Evolutionary conservation across 2,329 filamentous ascomycete species (phyloP).

Genomic region (Sporothrix pallida): DNA sequence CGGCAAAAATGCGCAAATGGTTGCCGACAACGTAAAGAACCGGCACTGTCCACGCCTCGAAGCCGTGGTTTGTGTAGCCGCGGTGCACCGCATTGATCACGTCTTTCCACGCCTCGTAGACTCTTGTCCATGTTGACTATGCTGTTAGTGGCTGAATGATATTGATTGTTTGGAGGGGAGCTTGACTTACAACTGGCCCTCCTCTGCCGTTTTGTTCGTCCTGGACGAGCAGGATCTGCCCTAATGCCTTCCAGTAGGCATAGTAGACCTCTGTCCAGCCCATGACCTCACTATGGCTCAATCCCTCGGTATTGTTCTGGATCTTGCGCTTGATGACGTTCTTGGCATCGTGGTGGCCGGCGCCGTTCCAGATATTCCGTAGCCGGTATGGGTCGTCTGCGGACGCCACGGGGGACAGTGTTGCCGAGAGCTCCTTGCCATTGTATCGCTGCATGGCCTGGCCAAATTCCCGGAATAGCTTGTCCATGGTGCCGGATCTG

Average conservation of each 20-base stretch:
- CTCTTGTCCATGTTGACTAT: conserved; percentile 73
- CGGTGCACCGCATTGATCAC: conserved; percentile 76
- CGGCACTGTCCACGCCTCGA: conserved; percentile 91
- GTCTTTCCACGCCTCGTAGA: conserved; percentile 90
- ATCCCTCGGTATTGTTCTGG: conserved; percentile 60
- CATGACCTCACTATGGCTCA: conserved; percentile 70
- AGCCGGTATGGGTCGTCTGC: conserved; percentile 68
- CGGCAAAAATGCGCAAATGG: conserved; percentile 85
- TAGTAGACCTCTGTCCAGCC: conserved; percentile 89
- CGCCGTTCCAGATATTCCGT: conserved; percentile 71
- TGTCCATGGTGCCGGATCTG: conserved; percentile 63
- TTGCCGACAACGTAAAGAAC: conserved; percentile 87
- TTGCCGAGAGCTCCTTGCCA: conserved; percentile 75
- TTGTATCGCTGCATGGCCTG: conserved; percentile 67
- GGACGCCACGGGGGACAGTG: conserved; percentile 73
- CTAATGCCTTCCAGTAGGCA: conserved; percentile 81
- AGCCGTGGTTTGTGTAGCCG: conserved; percentile 76
- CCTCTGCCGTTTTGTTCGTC: not conserved
- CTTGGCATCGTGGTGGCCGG: conserved; percentile 69
- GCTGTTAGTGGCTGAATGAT: not conserved
- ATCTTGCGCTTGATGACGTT: conserved; percentile 76
- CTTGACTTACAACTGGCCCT: conserved; percentile 12
- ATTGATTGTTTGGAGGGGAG: not conserved
- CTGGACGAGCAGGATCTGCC: conserved; percentile 68
- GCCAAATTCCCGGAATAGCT: conserved; percentile 74